phyloP scores from a whole-genome alignment of 83 land plant species.

The Thuja plicata region DNA sequence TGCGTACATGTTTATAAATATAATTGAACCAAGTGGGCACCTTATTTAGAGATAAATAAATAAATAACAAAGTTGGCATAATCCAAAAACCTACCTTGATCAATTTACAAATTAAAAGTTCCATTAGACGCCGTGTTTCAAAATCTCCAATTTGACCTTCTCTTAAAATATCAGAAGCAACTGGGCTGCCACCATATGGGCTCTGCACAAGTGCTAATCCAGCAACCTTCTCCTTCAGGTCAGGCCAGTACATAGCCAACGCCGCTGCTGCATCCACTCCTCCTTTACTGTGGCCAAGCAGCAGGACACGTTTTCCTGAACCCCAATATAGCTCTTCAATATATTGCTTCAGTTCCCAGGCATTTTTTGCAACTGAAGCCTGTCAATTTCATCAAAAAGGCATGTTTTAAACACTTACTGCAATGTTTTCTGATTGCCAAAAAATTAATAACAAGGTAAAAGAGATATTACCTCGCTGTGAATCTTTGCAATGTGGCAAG shows the following conservation, averaged over 20 bases:
- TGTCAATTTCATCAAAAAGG: slow-evolving; percentile 21
- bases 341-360: slow-evolving; percentile 81
- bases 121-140: slow-evolving; percentile 76
- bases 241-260: slow-evolving; percentile 84
- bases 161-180: slow-evolving; percentile 92
- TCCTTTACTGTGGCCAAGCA: slow-evolving; percentile 98
- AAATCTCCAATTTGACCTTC: slow-evolving; percentile 98
- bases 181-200: slow-evolving; percentile 97
- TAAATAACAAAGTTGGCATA: not conserved
- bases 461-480: slow-evolving; percentile 73
- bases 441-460: not conserved
- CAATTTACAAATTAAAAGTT: slow-evolving; percentile 83
- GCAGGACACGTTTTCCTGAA: slow-evolving; percentile 73
- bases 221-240: slow-evolving; percentile 89
- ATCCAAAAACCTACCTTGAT: slow-evolving; percentile 66
- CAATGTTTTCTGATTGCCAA: not conserved
- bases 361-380: slow-evolving; percentile 98
- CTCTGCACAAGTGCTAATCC: slow-evolving; percentile 93
- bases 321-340: slow-evolving; percentile 95
- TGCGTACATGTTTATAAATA: not conserved
- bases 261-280: slow-evolving; percentile 98
- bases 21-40: not conserved
- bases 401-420: not conserved
- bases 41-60: not conserved
- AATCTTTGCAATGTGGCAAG: slow-evolving; percentile 83